A percentile compares a stretch with the other conserved stretches of the same genome.
Evolutionary conservation across 805 yeast genomes (phyloP).

Genomic region (Metschnikowia corniflorae): DNA sequence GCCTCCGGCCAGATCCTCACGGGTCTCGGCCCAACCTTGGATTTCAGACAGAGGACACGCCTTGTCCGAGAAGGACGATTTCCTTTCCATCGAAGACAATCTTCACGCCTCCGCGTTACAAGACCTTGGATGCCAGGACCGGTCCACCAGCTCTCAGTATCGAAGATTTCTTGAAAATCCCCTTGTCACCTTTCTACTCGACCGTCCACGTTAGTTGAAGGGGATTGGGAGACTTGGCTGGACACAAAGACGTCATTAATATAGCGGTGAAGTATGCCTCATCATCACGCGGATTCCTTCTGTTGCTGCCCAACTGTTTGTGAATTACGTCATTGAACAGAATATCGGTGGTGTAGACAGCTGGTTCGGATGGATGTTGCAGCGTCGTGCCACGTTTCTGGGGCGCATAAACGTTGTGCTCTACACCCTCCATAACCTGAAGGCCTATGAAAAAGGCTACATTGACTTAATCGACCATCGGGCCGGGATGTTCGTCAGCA

Average conservation of each 20-base stretch:
- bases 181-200: constrained; percentile 16
- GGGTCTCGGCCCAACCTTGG: constrained; percentile 17
- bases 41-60: constrained; percentile 14
- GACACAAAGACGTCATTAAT: constrained; percentile 15
- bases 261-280: constrained; percentile 14
- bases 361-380: constrained; percentile 47
- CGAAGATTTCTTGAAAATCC: constrained; percentile 13
- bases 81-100: constrained; percentile 20
- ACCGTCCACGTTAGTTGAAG: constrained; percentile 17
- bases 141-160: constrained; percentile 9
- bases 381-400: constrained; percentile 44
- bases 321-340: constrained; percentile 16
- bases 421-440: constrained; percentile 16
- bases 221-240: constrained; percentile 20
- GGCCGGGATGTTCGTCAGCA: constrained; percentile 25
- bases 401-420: constrained; percentile 38
- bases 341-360: constrained; percentile 28
- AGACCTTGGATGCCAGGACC: constrained; percentile 6
- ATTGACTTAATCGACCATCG: constrained; percentile 21
- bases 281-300: constrained; percentile 20
- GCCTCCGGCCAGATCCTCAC: constrained; percentile 21
- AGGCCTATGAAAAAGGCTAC: constrained; percentile 20
- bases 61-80: constrained; percentile 16
- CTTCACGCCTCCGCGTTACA: constrained; percentile 18
- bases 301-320: constrained; percentile 18